Evolutionary conservation across 2,329 filamentous ascomycete species (phyloP), one percentile per base, ranked within the genome.

Genomic region (Gyromitra esculenta): DNA sequence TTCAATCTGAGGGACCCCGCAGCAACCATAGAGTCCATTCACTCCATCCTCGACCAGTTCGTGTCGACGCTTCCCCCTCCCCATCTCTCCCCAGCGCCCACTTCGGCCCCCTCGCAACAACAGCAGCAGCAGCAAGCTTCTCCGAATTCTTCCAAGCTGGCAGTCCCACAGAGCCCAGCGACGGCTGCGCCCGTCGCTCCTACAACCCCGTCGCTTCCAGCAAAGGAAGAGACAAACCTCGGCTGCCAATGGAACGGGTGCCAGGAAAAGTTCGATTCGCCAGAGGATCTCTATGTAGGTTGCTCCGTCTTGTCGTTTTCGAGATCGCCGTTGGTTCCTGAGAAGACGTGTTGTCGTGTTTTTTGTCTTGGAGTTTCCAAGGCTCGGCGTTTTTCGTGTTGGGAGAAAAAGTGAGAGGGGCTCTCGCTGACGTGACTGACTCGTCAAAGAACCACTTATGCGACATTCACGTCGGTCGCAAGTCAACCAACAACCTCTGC

Each of bases 401-500:
- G 74, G 59, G 43, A 37, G 41, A 60, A n/a, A 60, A 41, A 60
- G 57, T 39, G 54, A 63, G 68, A 72, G 66, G 72, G 66, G 66
- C 66, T 70, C 66, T 59, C 66, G 72, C 72, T 75, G 72, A 75
- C 72, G 66, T 76, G 67, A 77, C 56, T 72, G 43, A 37, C 72
- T 65, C 59, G 67, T 69, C 57, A 52, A 81, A 98, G 94, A 95
- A 98, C 82, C 96, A 99, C 85, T 94, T 99, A 81, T 98, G 96
- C 85, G 96, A 98, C 84, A 93, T 94, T 82, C 96, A 99, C 87
- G 94, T 99, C 83, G 96, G 96, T 80, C 93, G 96, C 85, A 99
- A 99, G 87, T 97, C 93, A 86, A 99, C 96, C 83, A 98, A 98
- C 87, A 99, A 99, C 85, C 87, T 99, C 82, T 98, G 96, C 85